Base-by-base conservation (phyloP, 2,329 filamentous ascomycete genomes). In the Penicillium griseofulvum region DNA sequence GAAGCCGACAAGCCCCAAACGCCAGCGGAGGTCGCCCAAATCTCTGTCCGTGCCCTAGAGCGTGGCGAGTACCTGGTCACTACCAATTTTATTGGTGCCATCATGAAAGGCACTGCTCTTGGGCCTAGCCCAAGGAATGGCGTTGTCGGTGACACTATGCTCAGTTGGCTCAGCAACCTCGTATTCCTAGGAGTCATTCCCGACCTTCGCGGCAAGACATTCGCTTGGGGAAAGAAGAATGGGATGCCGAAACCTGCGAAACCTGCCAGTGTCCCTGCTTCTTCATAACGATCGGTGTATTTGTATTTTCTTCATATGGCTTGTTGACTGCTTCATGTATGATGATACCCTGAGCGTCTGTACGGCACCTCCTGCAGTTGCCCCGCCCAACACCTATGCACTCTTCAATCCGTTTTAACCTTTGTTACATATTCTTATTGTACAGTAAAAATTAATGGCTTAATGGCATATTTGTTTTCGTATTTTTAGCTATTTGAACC, bases 1-100 rank as follows among this genome's bases (percentile, higher is more conserved):
- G 86, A 89, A 63, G 82, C 83, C n/a, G 94, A 99, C 70, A 87
- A 87, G 14, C 81, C 85, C 44, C 89, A 95, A 73, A 87, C 83
- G 0, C 89, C 91, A 5, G 87, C 94, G 5, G 82, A 88, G 56
- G 91, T 95, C 14, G 94, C 94, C 1, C 74, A 76, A 4, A 79
- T 78, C 9, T 80, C 90, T 0, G 85, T 99, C 49, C 76, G 76
- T 41, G 90, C 88, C 0, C 76, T 99, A 42, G 91, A 97, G 73
- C 84, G 77, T 34, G 94, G 93, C 0, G 80, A 94, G 24, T 93
- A 90, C 71, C 81, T 90, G 66, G 83, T 96, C 42, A 87, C 90
- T 0, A 89, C 91, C 11, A 87, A 85, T 56, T 84, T 87, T 59
- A 70, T 96, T 44, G 90, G 88, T 1, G 74, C 83, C 53, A 66